phyloP scores from a whole-genome alignment of 176 grass and related monocot species.

The Eleusine indica region DNA sequence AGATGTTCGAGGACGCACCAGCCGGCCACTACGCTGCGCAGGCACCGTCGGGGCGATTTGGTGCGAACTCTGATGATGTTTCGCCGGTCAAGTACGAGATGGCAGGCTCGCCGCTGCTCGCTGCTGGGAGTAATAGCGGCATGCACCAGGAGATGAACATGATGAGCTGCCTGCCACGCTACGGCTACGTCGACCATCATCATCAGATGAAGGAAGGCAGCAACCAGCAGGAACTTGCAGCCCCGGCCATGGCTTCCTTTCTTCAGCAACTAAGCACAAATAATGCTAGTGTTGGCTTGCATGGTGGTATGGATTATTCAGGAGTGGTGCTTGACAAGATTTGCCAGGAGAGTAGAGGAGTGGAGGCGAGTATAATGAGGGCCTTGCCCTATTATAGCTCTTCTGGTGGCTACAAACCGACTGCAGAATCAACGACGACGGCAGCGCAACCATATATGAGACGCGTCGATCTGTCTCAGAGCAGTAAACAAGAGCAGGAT shows the following conservation, averaged over 20 bases:
- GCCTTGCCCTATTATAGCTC: slow-evolving; percentile 50
- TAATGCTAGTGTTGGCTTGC: slow-evolving; percentile 28
- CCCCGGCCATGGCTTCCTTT: slow-evolving; percentile 48
- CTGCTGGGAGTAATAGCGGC: slow-evolving; percentile 13
- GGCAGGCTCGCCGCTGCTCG: slow-evolving; percentile 36
- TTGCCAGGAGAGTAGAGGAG: slow-evolving; percentile 40
- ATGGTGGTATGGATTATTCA: slow-evolving; percentile 55
- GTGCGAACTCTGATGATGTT: slow-evolving; percentile 21
- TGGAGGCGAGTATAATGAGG: slow-evolving; percentile 41
- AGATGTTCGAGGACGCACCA: slow-evolving; percentile 48
- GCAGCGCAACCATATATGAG: slow-evolving; percentile 41
- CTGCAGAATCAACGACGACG: slow-evolving; percentile 27
- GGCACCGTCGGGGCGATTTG: slow-evolving; percentile 21
- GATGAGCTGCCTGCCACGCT: slow-evolving; percentile 37
- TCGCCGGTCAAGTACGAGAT: slow-evolving; percentile 69
- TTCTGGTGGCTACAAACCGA: slow-evolving; percentile 39
- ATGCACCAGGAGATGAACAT: slow-evolving; percentile 39
- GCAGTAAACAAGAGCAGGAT: slow-evolving; percentile 54
- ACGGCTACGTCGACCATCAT: slow-evolving; percentile 30
- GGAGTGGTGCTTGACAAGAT: slow-evolving; percentile 59
- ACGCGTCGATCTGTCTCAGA: slow-evolving; percentile 33
- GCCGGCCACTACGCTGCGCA: slow-evolving; percentile 25
- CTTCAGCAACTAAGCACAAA: slow-evolving; percentile 53
- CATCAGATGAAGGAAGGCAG: slow-evolving; percentile 38
- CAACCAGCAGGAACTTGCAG: slow-evolving; percentile 16